A percentile compares a stretch with the other conserved stretches of the same genome.
These are phyloP conservation scores for Spizellomyces punctatus DNA, from an alignment of 192 early-diverging fungal genomes.

Conservation along the genomic window DNA sequence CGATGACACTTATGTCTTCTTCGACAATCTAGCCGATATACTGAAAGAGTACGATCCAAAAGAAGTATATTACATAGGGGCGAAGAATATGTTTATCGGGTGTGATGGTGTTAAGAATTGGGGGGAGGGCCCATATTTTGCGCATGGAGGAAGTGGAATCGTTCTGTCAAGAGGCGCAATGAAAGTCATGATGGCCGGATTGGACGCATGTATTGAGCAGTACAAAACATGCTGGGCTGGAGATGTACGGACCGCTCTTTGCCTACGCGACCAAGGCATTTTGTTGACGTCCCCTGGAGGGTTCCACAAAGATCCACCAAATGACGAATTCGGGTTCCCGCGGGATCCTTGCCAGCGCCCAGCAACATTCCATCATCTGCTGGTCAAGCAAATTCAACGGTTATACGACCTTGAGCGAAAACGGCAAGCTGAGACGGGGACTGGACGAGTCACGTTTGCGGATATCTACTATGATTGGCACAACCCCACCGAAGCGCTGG, in stretches of 20 bases:
- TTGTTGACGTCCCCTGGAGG: conserved; percentile 15
- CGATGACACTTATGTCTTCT: conserved; percentile 63
- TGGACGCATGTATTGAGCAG: conserved; percentile 46
- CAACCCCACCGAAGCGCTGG: not conserved
- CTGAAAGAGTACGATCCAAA: conserved; percentile 41
- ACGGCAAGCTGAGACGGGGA: not conserved
- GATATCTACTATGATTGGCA: conserved; percentile 23
- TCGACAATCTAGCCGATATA: conserved; percentile 48
- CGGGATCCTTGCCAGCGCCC: conserved; percentile 51
- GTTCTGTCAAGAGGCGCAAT: conserved; percentile 53
- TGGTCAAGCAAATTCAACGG: conserved; percentile 43
- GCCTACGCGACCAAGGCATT: conserved; percentile 55
- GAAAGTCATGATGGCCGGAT: conserved; percentile 33
- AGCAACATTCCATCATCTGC: conserved; percentile 57
- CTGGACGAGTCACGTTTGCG: conserved; percentile 12
- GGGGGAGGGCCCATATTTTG: conserved; percentile 51
- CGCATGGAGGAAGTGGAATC: conserved; percentile 63
- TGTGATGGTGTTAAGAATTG: conserved; percentile 55
- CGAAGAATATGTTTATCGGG: conserved; percentile 43
- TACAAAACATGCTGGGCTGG: conserved; percentile 62
- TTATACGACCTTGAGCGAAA: conserved; percentile 32
- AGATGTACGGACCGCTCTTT: conserved; percentile 57
- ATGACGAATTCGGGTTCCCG: conserved; percentile 36
- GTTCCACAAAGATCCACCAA: conserved; percentile 36
- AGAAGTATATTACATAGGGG: conserved; percentile 47